Conservation (phyloP, 2,329 filamentous ascomycete genomes). For the Metarhizium humberi region DNA sequence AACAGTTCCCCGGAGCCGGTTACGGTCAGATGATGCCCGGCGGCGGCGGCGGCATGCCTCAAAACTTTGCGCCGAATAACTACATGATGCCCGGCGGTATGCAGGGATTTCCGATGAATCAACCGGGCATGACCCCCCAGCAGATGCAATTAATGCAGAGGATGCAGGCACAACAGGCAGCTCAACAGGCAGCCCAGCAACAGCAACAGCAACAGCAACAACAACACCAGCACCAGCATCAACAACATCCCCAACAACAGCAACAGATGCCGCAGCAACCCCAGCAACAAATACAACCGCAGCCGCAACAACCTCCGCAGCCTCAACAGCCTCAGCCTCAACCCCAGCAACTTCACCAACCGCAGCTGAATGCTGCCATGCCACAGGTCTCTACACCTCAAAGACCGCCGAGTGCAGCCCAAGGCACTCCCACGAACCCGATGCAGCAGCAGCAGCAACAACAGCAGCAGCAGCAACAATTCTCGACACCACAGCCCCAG, state of each 20-base stretch:
- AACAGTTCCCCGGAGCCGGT: conserved; percentile 47
- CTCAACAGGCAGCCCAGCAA: conserved; percentile 14
- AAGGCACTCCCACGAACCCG: conserved; percentile 14
- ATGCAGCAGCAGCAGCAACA: conserved; percentile 9
- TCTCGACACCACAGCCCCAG: conserved; percentile 25
- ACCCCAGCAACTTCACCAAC: conserved; percentile 17
- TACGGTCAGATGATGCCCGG: conserved; percentile 45
- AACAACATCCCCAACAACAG: conserved; percentile 16
- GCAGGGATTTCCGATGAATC: conserved; percentile 47
- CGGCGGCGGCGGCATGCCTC: conserved; percentile 31
- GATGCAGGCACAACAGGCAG: conserved; percentile 21
- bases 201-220: conserved; percentile 21
- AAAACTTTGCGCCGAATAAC: conserved; percentile 37
- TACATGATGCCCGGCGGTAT: conserved; percentile 46
- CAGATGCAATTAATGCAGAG: conserved; percentile 36
- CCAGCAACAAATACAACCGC: not conserved
- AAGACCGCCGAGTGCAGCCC: conserved; percentile 14
- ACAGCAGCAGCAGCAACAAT: conserved; percentile 13
- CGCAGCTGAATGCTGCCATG: conserved; percentile 12
- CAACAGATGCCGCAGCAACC: conserved; percentile 19
- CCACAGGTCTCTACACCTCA: conserved; percentile 13
- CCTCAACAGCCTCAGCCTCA: conserved; percentile 12
- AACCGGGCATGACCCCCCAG: conserved; percentile 38
- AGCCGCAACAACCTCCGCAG: conserved; percentile 1
- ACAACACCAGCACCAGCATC: conserved; percentile 19